Percentiles rank a stretch among this genome's conserved stretches.
These are phyloP conservation scores for Penicillium waksmanii DNA, from an alignment of 495 filamentous ascomycete species.

Conservation along the genomic window DNA sequence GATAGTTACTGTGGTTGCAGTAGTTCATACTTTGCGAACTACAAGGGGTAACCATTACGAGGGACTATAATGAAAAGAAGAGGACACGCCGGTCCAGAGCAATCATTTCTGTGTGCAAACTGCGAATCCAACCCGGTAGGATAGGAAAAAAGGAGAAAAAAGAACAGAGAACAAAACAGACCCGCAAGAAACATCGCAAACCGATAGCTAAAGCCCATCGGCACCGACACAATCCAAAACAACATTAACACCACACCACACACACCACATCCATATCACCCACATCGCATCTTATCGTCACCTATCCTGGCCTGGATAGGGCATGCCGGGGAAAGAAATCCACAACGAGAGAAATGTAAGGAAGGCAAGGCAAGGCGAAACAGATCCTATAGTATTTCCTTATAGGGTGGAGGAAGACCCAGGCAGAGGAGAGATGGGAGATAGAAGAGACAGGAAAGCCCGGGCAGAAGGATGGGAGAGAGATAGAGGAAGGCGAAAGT, in stretches of 20 bases:
- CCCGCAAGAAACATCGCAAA: background rate
- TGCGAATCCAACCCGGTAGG: slow-evolving; percentile 4
- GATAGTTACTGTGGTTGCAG: no score
- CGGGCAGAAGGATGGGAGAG: slow-evolving; percentile 1
- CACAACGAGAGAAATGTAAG: background rate
- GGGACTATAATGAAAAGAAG: background rate
- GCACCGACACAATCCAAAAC: background rate
- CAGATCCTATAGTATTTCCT: background rate
- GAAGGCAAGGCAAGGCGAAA: background rate
- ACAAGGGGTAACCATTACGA: background rate
- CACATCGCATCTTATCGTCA: background rate
- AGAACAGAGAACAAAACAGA: background rate
- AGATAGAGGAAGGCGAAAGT: background rate
- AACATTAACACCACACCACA: background rate
- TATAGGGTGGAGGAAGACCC: background rate
- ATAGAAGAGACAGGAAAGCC: slow-evolving; percentile 3
- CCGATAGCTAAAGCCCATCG: background rate
- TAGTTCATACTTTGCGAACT: no score
- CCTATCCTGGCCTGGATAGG: slow-evolving; percentile 1
- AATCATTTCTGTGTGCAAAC: slow-evolving; percentile 4
- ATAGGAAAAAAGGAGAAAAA: background rate
- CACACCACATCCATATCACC: background rate
- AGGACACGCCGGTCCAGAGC: slow-evolving; percentile 5
- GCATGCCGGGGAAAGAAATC: background rate
- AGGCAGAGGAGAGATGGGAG: slow-evolving; percentile 2